A percentile compares a stretch with the other conserved stretches of the same genome.
These are phyloP conservation scores for Coemansia sp. DNA, from an alignment of 192 early-diverging fungal species.

Conservation along the genomic window DNA sequence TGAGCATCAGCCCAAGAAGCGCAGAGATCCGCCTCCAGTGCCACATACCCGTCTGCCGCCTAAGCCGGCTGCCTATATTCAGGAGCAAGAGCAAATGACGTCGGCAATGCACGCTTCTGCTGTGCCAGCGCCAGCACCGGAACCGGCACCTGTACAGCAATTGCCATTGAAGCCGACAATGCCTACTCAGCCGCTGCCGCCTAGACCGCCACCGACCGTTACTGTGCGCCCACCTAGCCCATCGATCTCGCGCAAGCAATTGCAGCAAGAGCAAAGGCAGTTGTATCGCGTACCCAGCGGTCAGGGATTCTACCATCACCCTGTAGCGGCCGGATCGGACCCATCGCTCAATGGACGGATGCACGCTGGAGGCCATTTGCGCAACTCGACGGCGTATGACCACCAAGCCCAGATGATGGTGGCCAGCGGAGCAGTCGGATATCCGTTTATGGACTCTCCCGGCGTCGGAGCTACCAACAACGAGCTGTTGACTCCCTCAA, in stretches of 20 bases:
- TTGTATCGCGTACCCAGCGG: slow-evolving; percentile 14
- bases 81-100: slow-evolving; percentile 13
- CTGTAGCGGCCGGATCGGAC: slow-evolving; percentile 42
- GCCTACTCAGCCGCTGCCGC: slow-evolving; percentile 8
- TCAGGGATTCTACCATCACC: slow-evolving; percentile 33
- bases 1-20: not conserved
- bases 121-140: slow-evolving; percentile 8
- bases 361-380: slow-evolving; percentile 42
- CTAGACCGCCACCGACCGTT: slow-evolving; percentile 6
- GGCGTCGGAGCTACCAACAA: not conserved
- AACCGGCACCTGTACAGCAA: slow-evolving; percentile 3
- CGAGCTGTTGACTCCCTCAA: slow-evolving; percentile 3
- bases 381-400: slow-evolving; percentile 29
- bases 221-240: not conserved
- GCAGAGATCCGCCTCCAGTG: slow-evolving; percentile 24
- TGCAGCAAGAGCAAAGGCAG: slow-evolving; percentile 21
- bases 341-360: slow-evolving; percentile 50
- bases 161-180: not conserved
- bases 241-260: slow-evolving; percentile 1
- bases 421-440: not conserved
- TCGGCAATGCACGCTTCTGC: not conserved
- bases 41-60: slow-evolving; percentile 19
- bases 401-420: slow-evolving; percentile 11
- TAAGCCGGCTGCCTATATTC: slow-evolving; percentile 24
- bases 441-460: not conserved